Percentiles rank a stretch among this genome's conserved stretches.
Evolutionary conservation across 257 asterid genomes (phyloP).

Genomic region (Scutellaria galericulata): DNA sequence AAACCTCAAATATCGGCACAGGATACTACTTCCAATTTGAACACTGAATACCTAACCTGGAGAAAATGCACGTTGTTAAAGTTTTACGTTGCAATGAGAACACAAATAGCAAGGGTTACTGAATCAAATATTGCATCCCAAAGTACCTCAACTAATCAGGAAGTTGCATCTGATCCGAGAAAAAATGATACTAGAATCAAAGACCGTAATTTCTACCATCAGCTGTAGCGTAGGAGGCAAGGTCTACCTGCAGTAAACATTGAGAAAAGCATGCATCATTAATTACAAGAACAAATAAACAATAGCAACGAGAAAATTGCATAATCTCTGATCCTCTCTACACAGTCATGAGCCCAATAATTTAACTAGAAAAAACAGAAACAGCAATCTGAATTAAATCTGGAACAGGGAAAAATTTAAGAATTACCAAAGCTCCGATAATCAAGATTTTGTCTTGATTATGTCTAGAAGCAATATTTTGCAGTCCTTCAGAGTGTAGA

Average conservation of each 20-base stretch:
- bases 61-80: conserved; percentile 22
- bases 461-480: conserved; percentile 12
- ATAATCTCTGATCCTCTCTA: not conserved
- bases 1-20: not conserved
- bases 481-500: not conserved
- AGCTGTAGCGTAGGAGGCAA: conserved; percentile 14
- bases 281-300: not conserved
- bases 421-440: conserved; percentile 6
- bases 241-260: conserved; percentile 32
- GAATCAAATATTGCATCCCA: not conserved
- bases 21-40: not conserved
- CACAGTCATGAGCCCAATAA: not conserved
- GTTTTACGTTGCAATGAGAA: not conserved
- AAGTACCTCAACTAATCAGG: conserved; percentile 4
- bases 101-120: not conserved
- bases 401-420: not conserved
- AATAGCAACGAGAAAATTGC: not conserved
- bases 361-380: not conserved
- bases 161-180: not conserved
- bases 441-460: conserved; percentile 28
- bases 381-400: not conserved
- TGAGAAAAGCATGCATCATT: conserved; percentile 20
- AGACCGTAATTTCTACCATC: conserved; percentile 4
- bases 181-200: not conserved
- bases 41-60: conserved; percentile 20